phyloP scores from a whole-genome alignment of 2,329 filamentous ascomycete species.

The Zopfia rhizophila region DNA sequence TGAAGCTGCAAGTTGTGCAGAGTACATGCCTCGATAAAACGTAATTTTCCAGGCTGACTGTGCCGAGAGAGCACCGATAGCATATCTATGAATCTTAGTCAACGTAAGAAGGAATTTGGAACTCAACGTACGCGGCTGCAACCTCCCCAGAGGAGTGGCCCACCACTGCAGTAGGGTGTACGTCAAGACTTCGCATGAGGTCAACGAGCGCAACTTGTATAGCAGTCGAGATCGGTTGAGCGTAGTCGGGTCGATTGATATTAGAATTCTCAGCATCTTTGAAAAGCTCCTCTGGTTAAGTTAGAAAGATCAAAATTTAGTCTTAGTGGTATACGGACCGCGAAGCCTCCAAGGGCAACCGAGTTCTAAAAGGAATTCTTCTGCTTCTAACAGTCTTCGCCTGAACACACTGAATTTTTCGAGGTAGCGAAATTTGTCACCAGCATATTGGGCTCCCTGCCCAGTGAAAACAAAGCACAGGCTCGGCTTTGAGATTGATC shows the following conservation, averaged over 20 bases:
- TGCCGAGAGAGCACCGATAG: constrained; percentile 27
- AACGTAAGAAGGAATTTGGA: too few species aligned
- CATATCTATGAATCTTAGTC: too few species aligned
- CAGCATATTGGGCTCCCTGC: constrained; percentile 24
- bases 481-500: constrained; percentile 24
- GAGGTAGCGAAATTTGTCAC: background rate
- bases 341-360: background rate
- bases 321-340: background rate
- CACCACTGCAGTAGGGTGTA: constrained; percentile 30
- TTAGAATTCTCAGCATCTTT: constrained; percentile 1
- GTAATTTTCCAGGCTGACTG: constrained; percentile 50
- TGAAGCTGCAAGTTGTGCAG: background rate
- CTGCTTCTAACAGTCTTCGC: constrained; percentile 15
- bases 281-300: background rate
- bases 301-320: constrained; percentile 4
- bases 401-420: background rate
- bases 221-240: constrained; percentile 62
- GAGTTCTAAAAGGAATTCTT: background rate
- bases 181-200: constrained; percentile 38
- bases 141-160: constrained; percentile 48
- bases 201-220: constrained; percentile 63
- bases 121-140: constrained; percentile 37
- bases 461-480: constrained; percentile 33
- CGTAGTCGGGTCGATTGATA: constrained; percentile 22
- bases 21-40: constrained; percentile 51